Base-by-base conservation (phyloP, 2,329 filamentous ascomycete species). In the Alternaria sp. region DNA sequence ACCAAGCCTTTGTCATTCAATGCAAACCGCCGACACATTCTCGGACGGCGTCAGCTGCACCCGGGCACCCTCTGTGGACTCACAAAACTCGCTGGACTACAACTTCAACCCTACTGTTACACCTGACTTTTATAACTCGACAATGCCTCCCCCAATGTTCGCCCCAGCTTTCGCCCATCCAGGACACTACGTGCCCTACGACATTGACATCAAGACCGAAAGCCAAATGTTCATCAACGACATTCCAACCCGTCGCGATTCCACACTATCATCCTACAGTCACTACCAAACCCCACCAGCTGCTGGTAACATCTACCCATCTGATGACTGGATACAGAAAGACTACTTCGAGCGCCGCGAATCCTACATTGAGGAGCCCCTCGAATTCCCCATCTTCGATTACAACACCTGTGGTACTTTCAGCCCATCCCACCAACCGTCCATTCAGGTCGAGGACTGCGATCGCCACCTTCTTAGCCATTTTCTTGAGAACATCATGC, bases 181-280 rank as follows among this genome's bases (percentile, higher is more conserved):
- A 59, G 91, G 77, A 80, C 87, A 86, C 66, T 91, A 86, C 65
- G 87, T 90, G 20, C 93, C 94, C 0, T 97, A 96, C 77, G 94
- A 97, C 80, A 90, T 97, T 63, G 94, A 97, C 78, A 91, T 98
- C 83, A 97, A 94, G 85, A 97, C 94, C 1, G 94, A 97, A 82
- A 87, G 92, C 66, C 93, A 97, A 71, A 93, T 96, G 84, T 97
- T 92, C 79, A 89, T 97, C 79, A 93, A 97, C 73, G 92, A 97
- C 76, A 86, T 97, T 57, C 93, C 92, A 5, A 91, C 93, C 14
- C 85, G 94, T 62, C 86, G 89, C 68, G 94, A 97, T 80, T 97
- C 93, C 12, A 92, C 92, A 32, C 90, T 93, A 38, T 96, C 94
- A 0, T 97, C 93, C 25, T 97, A 97, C 81, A 97, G 90, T 85